phyloP scores from a whole-genome alignment of 495 filamentous ascomycete species.

The Penicillium arizonense region DNA sequence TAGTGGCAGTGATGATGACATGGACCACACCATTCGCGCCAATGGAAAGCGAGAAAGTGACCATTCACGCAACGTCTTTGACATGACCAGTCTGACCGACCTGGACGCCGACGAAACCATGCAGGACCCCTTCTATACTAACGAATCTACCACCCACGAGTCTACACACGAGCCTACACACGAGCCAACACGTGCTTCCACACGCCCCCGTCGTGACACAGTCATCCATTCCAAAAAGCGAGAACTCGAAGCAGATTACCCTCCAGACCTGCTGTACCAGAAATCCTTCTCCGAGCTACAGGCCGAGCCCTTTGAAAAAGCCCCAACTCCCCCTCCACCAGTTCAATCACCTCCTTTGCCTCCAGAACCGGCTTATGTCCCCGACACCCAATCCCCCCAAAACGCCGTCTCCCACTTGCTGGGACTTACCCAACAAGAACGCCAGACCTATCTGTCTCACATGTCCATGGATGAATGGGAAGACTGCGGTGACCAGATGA shows the following conservation, averaged over 20 bases:
- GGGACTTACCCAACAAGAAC: slow-evolving; percentile 37
- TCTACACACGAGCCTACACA: neutral
- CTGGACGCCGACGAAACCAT: slow-evolving; percentile 32
- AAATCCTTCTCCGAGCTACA: slow-evolving; percentile 44
- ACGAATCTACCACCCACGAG: slow-evolving; percentile 1
- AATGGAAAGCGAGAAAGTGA: slow-evolving; percentile 25
- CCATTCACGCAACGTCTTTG: slow-evolving; percentile 32
- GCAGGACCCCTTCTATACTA: slow-evolving; percentile 35
- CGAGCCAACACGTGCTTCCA: neutral
- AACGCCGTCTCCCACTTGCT: slow-evolving; percentile 33
- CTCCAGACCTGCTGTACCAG: slow-evolving; percentile 38
- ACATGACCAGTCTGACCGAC: slow-evolving; percentile 35
- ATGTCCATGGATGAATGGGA: slow-evolving; percentile 77
- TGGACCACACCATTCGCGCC: slow-evolving; percentile 24
- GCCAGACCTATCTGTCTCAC: slow-evolving; percentile 60
- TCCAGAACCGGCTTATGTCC: slow-evolving; percentile 7
- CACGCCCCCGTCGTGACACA: slow-evolving; percentile 18
- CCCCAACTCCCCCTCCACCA: slow-evolving; percentile 23
- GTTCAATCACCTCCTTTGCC: slow-evolving; percentile 23
- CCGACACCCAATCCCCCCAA: slow-evolving; percentile 15
- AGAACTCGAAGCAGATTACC: slow-evolving; percentile 40
- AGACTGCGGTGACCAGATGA: slow-evolving; percentile 74
- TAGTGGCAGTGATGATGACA: slow-evolving; percentile 14
- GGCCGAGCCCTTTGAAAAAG: slow-evolving; percentile 44
- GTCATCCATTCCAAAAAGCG: slow-evolving; percentile 33